These are phyloP conservation scores for Saussurea involucrata DNA, from an alignment of 129 eudicot genomes.

Conservation along the genomic window DNA sequence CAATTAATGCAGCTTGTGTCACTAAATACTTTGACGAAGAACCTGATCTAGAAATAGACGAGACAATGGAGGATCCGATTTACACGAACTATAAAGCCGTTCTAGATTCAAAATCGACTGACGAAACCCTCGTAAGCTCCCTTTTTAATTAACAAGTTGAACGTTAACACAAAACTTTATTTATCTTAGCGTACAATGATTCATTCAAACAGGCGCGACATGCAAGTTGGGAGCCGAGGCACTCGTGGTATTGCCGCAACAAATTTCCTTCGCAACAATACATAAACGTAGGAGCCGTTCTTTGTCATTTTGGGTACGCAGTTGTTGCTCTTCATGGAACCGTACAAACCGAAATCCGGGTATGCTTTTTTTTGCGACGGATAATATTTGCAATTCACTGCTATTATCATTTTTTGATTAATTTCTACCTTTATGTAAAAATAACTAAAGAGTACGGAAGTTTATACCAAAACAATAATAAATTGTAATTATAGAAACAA, in stretches of 20 bases:
- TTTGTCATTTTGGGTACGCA: constrained; percentile 84
- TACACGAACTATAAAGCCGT: constrained; percentile 73
- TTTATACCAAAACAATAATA: too few relatives aligned
- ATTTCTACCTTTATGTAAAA: too few relatives aligned
- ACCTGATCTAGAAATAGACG: constrained; percentile 21
- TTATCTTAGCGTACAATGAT: neutral
- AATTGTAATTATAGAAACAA: too few relatives aligned
- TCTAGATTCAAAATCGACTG: constrained; percentile 76
- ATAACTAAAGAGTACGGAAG: too few relatives aligned
- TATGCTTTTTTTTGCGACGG: constrained; percentile 16
- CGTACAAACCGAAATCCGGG: constrained; percentile 89
- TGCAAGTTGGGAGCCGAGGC: constrained; percentile 97
- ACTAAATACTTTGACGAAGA: constrained; percentile 65
- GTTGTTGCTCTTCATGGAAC: constrained; percentile 89
- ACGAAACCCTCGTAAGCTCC: constrained; percentile 67
- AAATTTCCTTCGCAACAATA: constrained; percentile 79
- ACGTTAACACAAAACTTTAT: neutral
- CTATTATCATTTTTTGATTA: too few relatives aligned
- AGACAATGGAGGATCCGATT: constrained; percentile 60
- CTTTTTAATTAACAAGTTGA: neutral
- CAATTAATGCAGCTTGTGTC: constrained; percentile 66
- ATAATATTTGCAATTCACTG: too few relatives aligned
- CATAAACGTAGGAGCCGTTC: constrained; percentile 71
- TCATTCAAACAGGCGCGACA: constrained; percentile 51
- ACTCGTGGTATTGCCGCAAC: constrained; percentile 44